These are phyloP conservation scores for Beta vulgaris DNA, from an alignment of 148 eudicot species.

Conservation along the genomic window DNA sequence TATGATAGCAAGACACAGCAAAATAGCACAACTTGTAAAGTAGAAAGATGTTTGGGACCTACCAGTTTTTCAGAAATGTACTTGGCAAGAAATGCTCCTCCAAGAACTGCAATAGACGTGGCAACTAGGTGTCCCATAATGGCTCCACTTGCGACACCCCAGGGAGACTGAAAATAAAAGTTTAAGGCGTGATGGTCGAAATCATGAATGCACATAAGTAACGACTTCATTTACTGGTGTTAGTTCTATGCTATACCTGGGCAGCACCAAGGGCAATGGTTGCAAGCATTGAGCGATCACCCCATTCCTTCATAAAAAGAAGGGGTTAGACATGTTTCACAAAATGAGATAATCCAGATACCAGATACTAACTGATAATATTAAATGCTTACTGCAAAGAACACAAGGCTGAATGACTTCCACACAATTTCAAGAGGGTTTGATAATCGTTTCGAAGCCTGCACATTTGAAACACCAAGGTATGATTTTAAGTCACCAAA, in stretches of 20 bases:
- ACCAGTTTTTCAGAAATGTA: conserved; percentile 97
- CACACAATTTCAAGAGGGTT: conserved; percentile 88
- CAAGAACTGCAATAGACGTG: conserved; percentile 73
- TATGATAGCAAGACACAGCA: neutral
- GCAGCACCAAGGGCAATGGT: conserved; percentile 98
- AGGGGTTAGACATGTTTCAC: conserved; percentile 6
- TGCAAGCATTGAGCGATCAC: conserved; percentile 98
- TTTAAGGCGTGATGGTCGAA: neutral
- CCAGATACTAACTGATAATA: neutral
- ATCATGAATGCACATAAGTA: neutral
- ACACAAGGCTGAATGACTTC: conserved; percentile 91
- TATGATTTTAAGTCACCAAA: neutral
- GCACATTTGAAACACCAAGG: conserved; percentile 15
- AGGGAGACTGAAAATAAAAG: conserved; percentile 59
- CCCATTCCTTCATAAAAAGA: conserved; percentile 73
- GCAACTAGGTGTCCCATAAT: conserved; percentile 82
- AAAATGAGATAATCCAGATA: neutral
- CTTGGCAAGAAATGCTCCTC: conserved; percentile 86
- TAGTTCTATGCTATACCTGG: conserved; percentile 49
- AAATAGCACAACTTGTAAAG: neutral
- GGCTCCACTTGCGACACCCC: conserved; percentile 99
- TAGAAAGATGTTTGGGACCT: neutral
- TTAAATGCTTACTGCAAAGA: conserved; percentile 77
- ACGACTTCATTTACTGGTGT: neutral
- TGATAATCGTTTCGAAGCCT: conserved; percentile 64